A percentile compares a stretch with the other conserved stretches of the same genome.
These are phyloP conservation scores for Bolboschoenus planiculmis DNA, from an alignment of 176 grass and related monocot species.

Conservation along the genomic window DNA sequence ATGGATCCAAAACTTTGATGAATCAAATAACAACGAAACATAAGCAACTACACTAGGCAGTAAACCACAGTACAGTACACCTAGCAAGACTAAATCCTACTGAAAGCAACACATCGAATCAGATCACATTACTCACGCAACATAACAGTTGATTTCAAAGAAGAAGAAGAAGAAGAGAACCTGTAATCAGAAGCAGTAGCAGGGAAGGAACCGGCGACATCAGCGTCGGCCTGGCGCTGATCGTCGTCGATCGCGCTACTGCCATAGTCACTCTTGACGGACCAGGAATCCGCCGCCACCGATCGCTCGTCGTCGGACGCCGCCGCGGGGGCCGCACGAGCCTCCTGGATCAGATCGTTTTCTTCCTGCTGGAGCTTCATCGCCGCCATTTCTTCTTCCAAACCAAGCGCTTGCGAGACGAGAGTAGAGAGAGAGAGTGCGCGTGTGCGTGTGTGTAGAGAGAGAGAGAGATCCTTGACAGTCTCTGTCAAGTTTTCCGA, in stretches of 20 bases:
- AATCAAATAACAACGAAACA: background rate
- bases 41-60: background rate
- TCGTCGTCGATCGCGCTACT: slow-evolving; percentile 96
- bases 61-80: background rate
- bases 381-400: background rate
- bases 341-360: background rate
- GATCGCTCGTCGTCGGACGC: slow-evolving; percentile 89
- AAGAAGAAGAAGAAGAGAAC: slow-evolving; percentile 23
- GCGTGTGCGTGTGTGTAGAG: background rate
- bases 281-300: slow-evolving; percentile 95
- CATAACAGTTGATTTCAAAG: background rate
- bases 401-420: background rate
- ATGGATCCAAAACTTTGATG: background rate
- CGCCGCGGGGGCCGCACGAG: background rate
- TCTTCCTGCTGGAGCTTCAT: slow-evolving; percentile 2
- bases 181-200: slow-evolving; percentile 78
- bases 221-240: slow-evolving; percentile 82
- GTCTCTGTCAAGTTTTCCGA: no score
- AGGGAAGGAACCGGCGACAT: slow-evolving; percentile 60
- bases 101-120: background rate
- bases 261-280: slow-evolving; percentile 96
- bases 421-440: background rate
- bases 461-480: no score
- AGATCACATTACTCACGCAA: background rate
- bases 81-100: background rate